Conservation (phyloP, 768 basidiomycete genomes). For the Clitopilus hobsonii region DNA sequence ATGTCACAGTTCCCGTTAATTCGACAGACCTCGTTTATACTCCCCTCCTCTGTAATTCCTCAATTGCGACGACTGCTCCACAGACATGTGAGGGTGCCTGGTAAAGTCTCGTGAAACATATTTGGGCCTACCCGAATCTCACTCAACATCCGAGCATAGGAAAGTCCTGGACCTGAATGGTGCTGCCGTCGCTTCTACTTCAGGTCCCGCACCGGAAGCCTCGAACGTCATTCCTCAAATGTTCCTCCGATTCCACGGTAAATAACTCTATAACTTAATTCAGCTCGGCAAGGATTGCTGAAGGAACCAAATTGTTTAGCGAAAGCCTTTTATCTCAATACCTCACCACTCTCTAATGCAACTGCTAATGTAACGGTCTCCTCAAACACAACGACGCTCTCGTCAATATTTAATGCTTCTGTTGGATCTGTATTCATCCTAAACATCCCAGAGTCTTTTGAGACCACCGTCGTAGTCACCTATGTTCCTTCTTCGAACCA, state of each 20-base stretch:
- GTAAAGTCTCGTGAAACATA: conserved; percentile 18
- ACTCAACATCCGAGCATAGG: conserved; percentile 5
- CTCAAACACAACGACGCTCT: conserved; percentile 27
- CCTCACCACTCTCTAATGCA: conserved; percentile 43
- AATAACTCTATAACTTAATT: conserved; percentile 3
- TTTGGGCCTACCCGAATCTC: not conserved
- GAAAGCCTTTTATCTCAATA: conserved; percentile 37
- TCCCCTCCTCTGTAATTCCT: conserved; percentile 39
- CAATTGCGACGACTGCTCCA: conserved; percentile 17
- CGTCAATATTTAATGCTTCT: conserved; percentile 34
- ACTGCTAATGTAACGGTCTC: conserved; percentile 48
- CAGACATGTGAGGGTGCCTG: conserved; percentile 36
- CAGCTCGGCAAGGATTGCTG: not conserved
- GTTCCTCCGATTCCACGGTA: conserved; percentile 54
- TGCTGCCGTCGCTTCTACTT: conserved; percentile 27
- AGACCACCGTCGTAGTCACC: conserved; percentile 38
- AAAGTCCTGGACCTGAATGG: conserved; percentile 14
- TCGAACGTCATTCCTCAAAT: conserved; percentile 49
- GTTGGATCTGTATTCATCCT: conserved; percentile 32
- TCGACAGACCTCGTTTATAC: conserved; percentile 40
- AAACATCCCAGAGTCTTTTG: conserved; percentile 31
- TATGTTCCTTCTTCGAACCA: conserved; percentile 22
- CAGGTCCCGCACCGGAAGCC: conserved; percentile 37
- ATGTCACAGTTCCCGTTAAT: conserved; percentile 32
- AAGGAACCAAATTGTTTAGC: conserved; percentile 19